A percentile compares a stretch with the other conserved stretches of the same genome.
Evolutionary conservation across 1,284 basidiomycete species (phyloP).

Genomic region (Ustilago trichophora): DNA sequence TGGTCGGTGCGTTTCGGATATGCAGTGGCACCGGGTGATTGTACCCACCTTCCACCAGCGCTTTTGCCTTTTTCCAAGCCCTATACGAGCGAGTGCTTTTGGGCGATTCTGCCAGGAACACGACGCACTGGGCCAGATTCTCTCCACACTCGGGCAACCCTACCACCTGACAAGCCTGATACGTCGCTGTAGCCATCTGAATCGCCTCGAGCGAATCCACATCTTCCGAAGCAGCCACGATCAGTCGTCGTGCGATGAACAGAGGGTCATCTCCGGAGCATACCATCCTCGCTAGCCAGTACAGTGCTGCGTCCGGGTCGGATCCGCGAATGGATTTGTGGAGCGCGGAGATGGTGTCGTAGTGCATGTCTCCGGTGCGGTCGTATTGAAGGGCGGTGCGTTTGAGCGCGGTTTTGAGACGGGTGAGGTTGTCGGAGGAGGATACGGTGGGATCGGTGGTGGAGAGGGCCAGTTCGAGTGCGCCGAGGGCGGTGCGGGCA

Average conservation of each 20-base stretch:
- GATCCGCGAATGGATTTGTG: slow-evolving; percentile 87
- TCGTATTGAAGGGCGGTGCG: slow-evolving; percentile 60
- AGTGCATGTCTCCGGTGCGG: slow-evolving; percentile 69
- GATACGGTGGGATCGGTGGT: slow-evolving; percentile 32
- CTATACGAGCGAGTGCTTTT: slow-evolving; percentile 76
- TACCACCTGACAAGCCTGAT: slow-evolving; percentile 70
- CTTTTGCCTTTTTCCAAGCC: slow-evolving; percentile 60
- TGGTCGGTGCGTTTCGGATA: slow-evolving; percentile 87
- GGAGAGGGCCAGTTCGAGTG: slow-evolving; percentile 57
- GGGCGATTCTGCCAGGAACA: slow-evolving; percentile 81
- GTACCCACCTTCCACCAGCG: slow-evolving; percentile 43
- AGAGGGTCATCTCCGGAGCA: slow-evolving; percentile 83
- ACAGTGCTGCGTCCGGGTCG: slow-evolving; percentile 82
- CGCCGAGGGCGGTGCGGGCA: slow-evolving; percentile 53
- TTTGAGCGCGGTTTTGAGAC: slow-evolving; percentile 48
- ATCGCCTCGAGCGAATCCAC: slow-evolving; percentile 78
- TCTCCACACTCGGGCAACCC: slow-evolving; percentile 75
- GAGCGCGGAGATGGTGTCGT: slow-evolving; percentile 85
- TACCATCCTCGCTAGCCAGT: slow-evolving; percentile 73
- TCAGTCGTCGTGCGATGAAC: slow-evolving; percentile 81
- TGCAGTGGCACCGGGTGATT: slow-evolving; percentile 76
- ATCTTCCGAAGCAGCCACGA: slow-evolving; percentile 86
- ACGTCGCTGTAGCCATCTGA: slow-evolving; percentile 58
- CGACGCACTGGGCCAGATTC: slow-evolving; percentile 78
- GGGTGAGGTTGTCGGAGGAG: slow-evolving; percentile 17